These are phyloP conservation scores for Cercospora nicotianae DNA, from an alignment of 2,329 filamentous ascomycete genomes.

Conservation along the genomic window DNA sequence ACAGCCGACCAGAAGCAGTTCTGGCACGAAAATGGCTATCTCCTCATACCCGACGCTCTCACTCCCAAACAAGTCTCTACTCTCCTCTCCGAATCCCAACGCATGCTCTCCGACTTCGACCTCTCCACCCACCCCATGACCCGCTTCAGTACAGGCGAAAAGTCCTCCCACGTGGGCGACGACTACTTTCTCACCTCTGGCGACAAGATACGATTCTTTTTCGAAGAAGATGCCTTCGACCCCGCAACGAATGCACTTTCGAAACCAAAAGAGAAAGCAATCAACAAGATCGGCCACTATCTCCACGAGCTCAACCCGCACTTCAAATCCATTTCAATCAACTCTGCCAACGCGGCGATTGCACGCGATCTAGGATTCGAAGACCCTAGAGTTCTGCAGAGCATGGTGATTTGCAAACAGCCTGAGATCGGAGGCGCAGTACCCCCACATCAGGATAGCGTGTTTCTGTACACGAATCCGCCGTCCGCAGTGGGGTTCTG, in stretches of 20 bases:
- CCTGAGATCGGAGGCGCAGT: constrained; percentile 93
- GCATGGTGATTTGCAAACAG: constrained; percentile 98
- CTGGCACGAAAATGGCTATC: constrained; percentile 84
- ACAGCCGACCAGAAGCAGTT: constrained; percentile 63
- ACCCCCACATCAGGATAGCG: constrained; percentile 86
- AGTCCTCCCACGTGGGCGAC: constrained; percentile 81
- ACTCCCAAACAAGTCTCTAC: constrained; percentile 62
- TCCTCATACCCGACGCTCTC: constrained; percentile 79
- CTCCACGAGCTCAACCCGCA: constrained; percentile 49
- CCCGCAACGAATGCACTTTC: constrained; percentile 57
- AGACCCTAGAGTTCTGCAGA: constrained; percentile 80
- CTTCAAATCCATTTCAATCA: constrained; percentile 55
- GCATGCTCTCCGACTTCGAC: constrained; percentile 71
- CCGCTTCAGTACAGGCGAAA: constrained; percentile 80
- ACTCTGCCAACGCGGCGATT: constrained; percentile 59
- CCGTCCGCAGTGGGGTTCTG: constrained; percentile 92
- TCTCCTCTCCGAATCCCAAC: constrained; percentile 72
- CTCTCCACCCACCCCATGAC: constrained; percentile 89
- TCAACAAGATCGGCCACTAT: constrained; percentile 67
- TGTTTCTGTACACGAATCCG: constrained; percentile 86
- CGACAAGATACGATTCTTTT: constrained; percentile 94
- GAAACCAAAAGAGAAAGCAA: constrained; percentile 78
- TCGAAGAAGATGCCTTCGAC: constrained; percentile 89
- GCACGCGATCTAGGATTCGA: constrained; percentile 70
- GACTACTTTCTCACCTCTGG: constrained; percentile 89